phyloP scores from a whole-genome alignment of 2,329 filamentous ascomycete genomes.

The Aspergillus flavus region DNA sequence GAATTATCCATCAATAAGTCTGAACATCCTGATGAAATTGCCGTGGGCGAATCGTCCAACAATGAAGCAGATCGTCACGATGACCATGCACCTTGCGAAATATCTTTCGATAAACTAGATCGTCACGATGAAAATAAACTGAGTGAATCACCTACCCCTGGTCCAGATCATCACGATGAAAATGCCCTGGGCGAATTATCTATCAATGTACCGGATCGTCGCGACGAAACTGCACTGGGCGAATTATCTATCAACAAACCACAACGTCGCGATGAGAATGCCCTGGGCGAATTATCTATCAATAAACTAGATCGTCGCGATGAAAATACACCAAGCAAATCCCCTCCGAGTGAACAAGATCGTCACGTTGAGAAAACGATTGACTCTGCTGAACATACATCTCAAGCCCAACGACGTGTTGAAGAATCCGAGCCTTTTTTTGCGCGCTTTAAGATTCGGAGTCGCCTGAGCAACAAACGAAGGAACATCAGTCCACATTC shows the following conservation, averaged over 20 bases:
- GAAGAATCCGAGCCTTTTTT: not conserved
- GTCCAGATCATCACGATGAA: not conserved
- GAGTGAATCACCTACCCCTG: not conserved
- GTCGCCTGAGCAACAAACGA: not conserved
- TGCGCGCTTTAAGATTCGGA: not conserved
- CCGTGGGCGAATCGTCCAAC: not conserved
- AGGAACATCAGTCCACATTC: not conserved
- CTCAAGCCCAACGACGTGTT: not conserved
- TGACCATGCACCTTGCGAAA: not conserved
- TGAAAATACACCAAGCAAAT: not conserved
- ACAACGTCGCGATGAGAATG: not conserved
- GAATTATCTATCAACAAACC: not conserved
- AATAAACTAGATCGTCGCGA: not conserved
- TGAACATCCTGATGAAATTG: not conserved
- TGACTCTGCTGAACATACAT: not conserved
- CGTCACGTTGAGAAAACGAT: not conserved
- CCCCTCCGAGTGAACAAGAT: not conserved
- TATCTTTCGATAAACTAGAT: not conserved
- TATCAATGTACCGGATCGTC: not conserved
- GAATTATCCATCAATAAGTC: not conserved
- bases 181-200: not conserved
- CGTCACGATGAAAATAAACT: not conserved
- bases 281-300: no score
- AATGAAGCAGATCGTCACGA: not conserved
- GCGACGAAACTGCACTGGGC: not conserved